Evolutionary conservation across 2,329 filamentous ascomycete species (phyloP), one percentile per base, ranked within the genome.

Genomic region (Ceratocystis harringtonii): DNA sequence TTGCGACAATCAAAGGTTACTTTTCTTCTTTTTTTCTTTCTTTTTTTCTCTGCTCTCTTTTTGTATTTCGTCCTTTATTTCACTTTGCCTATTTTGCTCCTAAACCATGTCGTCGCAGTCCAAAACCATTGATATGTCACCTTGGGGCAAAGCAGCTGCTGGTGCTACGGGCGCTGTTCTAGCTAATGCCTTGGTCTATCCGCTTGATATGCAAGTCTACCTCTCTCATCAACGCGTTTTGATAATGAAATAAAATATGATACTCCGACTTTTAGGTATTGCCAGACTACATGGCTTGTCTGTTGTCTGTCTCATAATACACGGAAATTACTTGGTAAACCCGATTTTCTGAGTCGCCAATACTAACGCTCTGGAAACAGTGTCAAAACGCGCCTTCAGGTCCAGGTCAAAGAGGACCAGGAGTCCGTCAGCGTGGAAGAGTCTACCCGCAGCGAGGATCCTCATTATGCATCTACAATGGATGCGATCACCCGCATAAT

Each of bases 181-280:
- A 67, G 94, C 94, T 67, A 99, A 99, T 79, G 89, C 92, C 57
- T 78, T 96, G 69, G 92, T 97, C 66, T 99, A 99, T 76, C 94
- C 94, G 60, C 81, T 99, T 68, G 94, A 99, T 76, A 92, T 99
- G 92, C 96, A 80, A 79, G 88, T 77, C 62, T 50, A 58, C 30
- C 55, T 63, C 44, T 61, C 28, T 50, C 52, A n/a, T 17, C 58
- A 58, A 17, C 65, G 15, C 57, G 44, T 44, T 43, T 12, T 30
- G 19, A 45, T 22, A 28, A 25, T 25, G 22, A 5, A 17, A 64
- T 43, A 5, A n/a, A 12, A 36, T 36, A 12, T 36, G 32, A 36
- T 36, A 12, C 32, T 44, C 25, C 19, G 30, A 64, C 6, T 10
- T 41, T 15, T 8, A 57, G 15, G 4, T 30, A 36, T 32, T 17